Percentiles rank a stretch among this genome's conserved stretches.
These are phyloP conservation scores for Xylaria sp. DNA, from an alignment of 2,329 filamentous ascomycete species.

Conservation along the genomic window DNA sequence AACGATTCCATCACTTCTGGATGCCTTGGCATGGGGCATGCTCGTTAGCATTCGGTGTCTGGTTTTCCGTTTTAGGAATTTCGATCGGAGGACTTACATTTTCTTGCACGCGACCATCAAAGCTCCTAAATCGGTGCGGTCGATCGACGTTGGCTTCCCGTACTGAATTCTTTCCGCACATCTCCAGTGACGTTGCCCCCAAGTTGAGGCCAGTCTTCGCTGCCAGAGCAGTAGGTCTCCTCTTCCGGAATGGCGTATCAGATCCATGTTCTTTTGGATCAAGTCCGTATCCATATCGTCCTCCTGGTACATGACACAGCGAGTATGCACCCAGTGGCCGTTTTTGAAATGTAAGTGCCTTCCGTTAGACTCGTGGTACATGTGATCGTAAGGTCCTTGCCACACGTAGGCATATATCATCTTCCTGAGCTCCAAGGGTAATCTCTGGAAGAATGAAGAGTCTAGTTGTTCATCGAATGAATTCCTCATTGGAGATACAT, in stretches of 20 bases:
- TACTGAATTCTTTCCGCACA: conserved; percentile 39
- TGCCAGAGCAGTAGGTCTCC: conserved; percentile 39
- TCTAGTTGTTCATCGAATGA: conserved; percentile 30
- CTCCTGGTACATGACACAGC: conserved; percentile 40
- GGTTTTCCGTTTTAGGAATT: not conserved
- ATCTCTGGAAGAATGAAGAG: conserved; percentile 40
- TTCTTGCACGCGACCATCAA: conserved; percentile 42
- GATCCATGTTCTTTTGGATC: conserved; percentile 41
- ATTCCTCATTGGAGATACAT: not conserved
- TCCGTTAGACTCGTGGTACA: conserved; percentile 35
- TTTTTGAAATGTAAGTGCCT: conserved; percentile 39
- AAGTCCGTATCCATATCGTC: conserved; percentile 36
- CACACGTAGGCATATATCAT: conserved; percentile 41
- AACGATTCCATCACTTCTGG: conserved; percentile 42
- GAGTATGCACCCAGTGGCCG: conserved; percentile 38
- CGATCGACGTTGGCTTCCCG: conserved; percentile 31
- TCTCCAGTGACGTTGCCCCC: conserved; percentile 43
- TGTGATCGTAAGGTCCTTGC: conserved; percentile 34
- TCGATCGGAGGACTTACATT: conserved; percentile 36
- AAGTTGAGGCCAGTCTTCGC: conserved; percentile 37
- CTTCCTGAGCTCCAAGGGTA: conserved; percentile 44
- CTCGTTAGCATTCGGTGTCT: conserved; percentile 16
- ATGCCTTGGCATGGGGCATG: conserved; percentile 32
- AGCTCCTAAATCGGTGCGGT: conserved; percentile 35
- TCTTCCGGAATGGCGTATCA: conserved; percentile 23